Evolutionary conservation across 805 yeast species (phyloP).

Genomic region (Myxozyma monticola): DNA sequence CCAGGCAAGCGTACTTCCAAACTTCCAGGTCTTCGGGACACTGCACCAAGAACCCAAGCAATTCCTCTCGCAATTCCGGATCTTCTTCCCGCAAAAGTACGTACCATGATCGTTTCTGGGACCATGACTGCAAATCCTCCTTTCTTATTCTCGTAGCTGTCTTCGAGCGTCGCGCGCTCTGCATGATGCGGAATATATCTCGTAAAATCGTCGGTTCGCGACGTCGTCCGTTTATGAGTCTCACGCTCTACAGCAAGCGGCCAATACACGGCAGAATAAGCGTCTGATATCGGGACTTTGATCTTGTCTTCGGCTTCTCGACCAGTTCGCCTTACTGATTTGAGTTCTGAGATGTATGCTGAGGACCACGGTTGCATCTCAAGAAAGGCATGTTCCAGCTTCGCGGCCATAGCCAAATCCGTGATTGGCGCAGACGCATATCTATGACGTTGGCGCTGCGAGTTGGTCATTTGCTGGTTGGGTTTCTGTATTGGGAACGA

Average conservation of each 20-base stretch:
- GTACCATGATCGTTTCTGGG: conserved; percentile 20
- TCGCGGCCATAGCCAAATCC: conserved; percentile 27
- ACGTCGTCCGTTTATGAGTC: neutral
- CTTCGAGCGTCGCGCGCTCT: conserved; percentile 5
- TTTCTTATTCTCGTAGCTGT: conserved; percentile 16
- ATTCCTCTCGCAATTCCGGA: conserved; percentile 18
- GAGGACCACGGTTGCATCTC: conserved; percentile 32
- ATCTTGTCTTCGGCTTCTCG: conserved; percentile 30
- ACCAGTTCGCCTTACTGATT: conserved; percentile 28
- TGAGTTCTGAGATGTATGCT: conserved; percentile 29
- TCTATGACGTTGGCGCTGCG: conserved; percentile 20
- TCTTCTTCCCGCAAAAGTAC: conserved; percentile 22
- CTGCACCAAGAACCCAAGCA: conserved; percentile 24
- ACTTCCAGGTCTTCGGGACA: conserved; percentile 16
- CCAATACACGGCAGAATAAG: conserved; percentile 27
- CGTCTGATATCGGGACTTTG: conserved; percentile 19
- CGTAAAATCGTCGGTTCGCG: conserved; percentile 11
- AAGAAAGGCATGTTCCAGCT: conserved; percentile 28
- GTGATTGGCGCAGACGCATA: conserved; percentile 37
- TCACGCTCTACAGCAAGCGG: conserved; percentile 19
- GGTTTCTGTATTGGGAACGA: conserved; percentile 1
- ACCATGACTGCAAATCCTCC: conserved; percentile 20
- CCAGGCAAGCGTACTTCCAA: conserved; percentile 20
- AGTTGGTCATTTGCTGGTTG: conserved; percentile 4
- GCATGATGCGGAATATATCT: conserved; percentile 15